Evolutionary conservation across 805 yeast genomes (phyloP), one percentile per base, ranked within the genome.

Genomic region (Metschnikowia aberdeeniae): DNA sequence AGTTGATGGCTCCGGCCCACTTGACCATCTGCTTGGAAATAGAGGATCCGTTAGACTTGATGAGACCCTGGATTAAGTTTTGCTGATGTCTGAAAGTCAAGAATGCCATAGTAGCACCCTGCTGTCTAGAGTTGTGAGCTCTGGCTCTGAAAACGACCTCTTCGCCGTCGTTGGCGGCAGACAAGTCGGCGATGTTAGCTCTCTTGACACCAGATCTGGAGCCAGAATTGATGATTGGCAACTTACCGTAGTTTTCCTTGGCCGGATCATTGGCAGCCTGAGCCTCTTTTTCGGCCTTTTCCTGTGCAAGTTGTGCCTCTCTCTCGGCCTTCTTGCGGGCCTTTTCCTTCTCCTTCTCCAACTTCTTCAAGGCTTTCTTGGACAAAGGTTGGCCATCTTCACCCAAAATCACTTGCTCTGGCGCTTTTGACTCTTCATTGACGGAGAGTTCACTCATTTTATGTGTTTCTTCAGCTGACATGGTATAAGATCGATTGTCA

Each of bases 21-120:
- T 93, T 93, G 55, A 90, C 95, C 92, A 93, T 86, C 66, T 86
- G 96, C 71, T 93, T 93, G 42, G 96, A 86, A 39, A 93, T 76
- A 34, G 67, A 60, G 17, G 53, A 53, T 27, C 54, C 56, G 52
- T 62, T 65, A 37, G 83, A 70, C 51, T 81, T 82, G 59, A 80
- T 80, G 59, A 85, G 81, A 50, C 86, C 84, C 62, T 84, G 88
- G 52, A 90, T 73, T 51, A 93, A 76, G 47, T 86, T 96, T 75
- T 92, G 98, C 71, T 89, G 96, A 74, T 93, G 99, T 74, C 99
- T 86, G 58, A 93, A 81, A 22, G 95, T 81, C 58, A 92, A 70
- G 67, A 93, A 93, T 43, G 86, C 79, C 85, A 93, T 82, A 53
- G 95, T 89, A 60, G 95, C 96, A 67, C 97, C 96, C 68, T 92